These are phyloP conservation scores for Chaetomidium leptoderma DNA, from an alignment of 495 filamentous ascomycete genomes.

Conservation along the genomic window DNA sequence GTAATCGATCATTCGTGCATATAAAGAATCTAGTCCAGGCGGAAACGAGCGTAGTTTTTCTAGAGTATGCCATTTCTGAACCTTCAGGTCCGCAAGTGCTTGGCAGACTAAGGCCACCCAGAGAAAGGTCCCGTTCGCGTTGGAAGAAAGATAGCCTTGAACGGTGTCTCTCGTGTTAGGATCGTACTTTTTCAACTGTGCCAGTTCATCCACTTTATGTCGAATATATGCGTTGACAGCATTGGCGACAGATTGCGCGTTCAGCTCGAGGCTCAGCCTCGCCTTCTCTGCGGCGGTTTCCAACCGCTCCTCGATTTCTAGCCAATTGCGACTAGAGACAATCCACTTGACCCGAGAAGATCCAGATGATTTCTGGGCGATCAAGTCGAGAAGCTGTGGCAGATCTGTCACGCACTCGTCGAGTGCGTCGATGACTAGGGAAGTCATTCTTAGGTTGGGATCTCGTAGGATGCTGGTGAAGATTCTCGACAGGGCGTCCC, in stretches of 20 bases:
- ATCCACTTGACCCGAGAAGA: constrained; percentile 36
- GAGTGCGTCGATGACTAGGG: too few relatives aligned
- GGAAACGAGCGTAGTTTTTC: constrained; percentile 15
- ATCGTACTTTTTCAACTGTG: constrained; percentile 15
- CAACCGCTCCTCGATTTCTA: constrained; percentile 33
- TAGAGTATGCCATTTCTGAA: background rate
- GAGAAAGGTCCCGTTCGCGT: constrained; percentile 29
- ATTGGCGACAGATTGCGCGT: constrained; percentile 19
- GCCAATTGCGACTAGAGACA: constrained; percentile 39
- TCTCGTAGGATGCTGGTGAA: constrained; percentile 9
- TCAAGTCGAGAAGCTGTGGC: constrained; percentile 30
- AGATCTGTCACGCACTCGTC: constrained; percentile 40
- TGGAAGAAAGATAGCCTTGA: background rate
- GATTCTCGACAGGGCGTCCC: constrained; percentile 2
- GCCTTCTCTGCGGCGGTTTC: constrained; percentile 9
- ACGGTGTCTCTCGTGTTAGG: constrained; percentile 18
- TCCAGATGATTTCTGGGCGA: constrained; percentile 21
- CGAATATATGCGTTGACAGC: constrained; percentile 34
- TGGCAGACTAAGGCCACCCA: constrained; percentile 34
- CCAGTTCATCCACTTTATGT: constrained; percentile 30
- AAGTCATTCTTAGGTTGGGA: constrained; percentile 23
- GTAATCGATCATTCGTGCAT: constrained; percentile 8
- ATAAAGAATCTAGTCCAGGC: constrained; percentile 19
- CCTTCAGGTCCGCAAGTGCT: constrained; percentile 15
- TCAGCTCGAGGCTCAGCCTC: constrained; percentile 35